A percentile compares a stretch with the other conserved stretches of the same genome.
Evolutionary conservation across 495 filamentous ascomycete genomes (phyloP).

Genomic region (Xeromyces bisporus): DNA sequence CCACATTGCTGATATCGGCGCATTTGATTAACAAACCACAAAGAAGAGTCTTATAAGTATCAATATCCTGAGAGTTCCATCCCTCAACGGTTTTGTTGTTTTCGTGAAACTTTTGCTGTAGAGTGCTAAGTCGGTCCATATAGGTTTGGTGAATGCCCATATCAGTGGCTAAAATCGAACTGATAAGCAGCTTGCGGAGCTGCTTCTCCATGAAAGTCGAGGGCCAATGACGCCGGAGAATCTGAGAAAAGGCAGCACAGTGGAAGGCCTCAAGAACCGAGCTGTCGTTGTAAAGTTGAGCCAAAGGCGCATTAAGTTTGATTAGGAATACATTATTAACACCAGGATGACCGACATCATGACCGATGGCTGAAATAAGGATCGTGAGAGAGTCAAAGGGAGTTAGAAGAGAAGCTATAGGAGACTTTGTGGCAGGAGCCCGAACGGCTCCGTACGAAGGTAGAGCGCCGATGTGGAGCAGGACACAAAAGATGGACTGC

Average conservation of each 20-base stretch:
- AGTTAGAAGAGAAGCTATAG: slow-evolving; percentile 51
- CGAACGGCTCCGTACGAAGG: slow-evolving; percentile 39
- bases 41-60: slow-evolving; percentile 56
- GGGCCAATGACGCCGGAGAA: slow-evolving; percentile 86
- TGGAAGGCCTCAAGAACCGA: slow-evolving; percentile 97
- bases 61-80: slow-evolving; percentile 54
- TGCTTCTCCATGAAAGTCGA: slow-evolving; percentile 52
- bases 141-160: slow-evolving; percentile 96
- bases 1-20: slow-evolving; percentile 94
- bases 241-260: slow-evolving; percentile 92
- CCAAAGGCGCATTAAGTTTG: slow-evolving; percentile 80
- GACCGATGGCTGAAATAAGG: slow-evolving; percentile 84
- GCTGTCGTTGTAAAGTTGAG: slow-evolving; percentile 95
- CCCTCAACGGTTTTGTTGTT: slow-evolving; percentile 39
- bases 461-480: slow-evolving; percentile 65
- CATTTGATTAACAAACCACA: slow-evolving; percentile 93
- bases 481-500: slow-evolving; percentile 82
- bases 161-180: slow-evolving; percentile 86
- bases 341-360: slow-evolving; percentile 93
- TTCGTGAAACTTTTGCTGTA: slow-evolving; percentile 58
- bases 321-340: slow-evolving; percentile 96
- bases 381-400: slow-evolving; percentile 83
- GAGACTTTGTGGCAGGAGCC: slow-evolving; percentile 25
- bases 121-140: slow-evolving; percentile 62
- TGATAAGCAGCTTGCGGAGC: slow-evolving; percentile 83